Conservation (phyloP, 1,284 basidiomycete genomes). For the Austroboletus olivaceoglutinosus region DNA sequence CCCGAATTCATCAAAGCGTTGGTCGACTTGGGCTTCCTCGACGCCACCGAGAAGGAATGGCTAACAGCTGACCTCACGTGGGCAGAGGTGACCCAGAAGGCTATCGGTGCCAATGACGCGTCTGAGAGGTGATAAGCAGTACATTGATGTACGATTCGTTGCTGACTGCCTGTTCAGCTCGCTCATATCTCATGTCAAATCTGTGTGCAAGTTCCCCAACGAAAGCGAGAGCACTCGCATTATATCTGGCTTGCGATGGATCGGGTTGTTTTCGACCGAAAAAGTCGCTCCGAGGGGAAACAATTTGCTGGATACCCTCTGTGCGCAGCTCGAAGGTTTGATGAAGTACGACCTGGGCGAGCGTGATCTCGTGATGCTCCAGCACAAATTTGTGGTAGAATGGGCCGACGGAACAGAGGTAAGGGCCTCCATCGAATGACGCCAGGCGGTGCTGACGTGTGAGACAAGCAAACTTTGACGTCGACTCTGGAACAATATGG, state of each 20-base stretch:
- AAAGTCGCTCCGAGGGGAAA: constrained; percentile 64
- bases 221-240: constrained; percentile 72
- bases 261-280: constrained; percentile 85
- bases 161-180: constrained; percentile 35
- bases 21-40: constrained; percentile 87
- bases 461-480: constrained; percentile 75
- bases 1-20: constrained; percentile 93
- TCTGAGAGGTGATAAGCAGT: constrained; percentile 60
- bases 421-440: constrained; percentile 18
- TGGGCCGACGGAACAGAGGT: constrained; percentile 80
- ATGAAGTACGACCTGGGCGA: constrained; percentile 92
- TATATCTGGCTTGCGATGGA: constrained; percentile 87
- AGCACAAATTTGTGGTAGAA: constrained; percentile 94
- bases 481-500: constrained; percentile 94
- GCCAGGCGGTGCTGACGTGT: constrained; percentile 4
- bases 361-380: constrained; percentile 95
- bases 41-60: constrained; percentile 77
- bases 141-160: neutral
- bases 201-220: constrained; percentile 69
- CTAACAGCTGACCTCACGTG: constrained; percentile 74
- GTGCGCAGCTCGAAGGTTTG: constrained; percentile 85
- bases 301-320: constrained; percentile 93
- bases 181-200: constrained; percentile 71
- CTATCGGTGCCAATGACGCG: constrained; percentile 70
- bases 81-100: constrained; percentile 80